phyloP scores from a whole-genome alignment of 306 rosid genomes.

The Trifolium subterraneum region DNA sequence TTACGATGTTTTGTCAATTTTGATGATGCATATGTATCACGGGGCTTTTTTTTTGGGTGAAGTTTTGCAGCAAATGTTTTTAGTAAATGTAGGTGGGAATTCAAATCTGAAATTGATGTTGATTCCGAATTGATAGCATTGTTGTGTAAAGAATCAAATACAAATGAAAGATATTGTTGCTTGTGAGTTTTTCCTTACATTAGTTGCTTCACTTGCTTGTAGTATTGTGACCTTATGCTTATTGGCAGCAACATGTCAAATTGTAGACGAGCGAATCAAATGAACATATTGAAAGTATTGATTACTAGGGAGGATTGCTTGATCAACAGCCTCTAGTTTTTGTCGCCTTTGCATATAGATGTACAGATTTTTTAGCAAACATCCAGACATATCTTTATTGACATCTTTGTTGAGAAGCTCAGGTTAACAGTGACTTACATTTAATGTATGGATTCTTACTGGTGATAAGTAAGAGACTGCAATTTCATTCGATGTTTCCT shows the following conservation, averaged over 20 bases:
- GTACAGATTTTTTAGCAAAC: constrained; percentile 88
- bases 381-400: constrained; percentile 61
- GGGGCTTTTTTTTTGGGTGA: constrained; percentile 23
- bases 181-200: constrained; percentile 84
- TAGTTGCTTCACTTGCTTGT: constrained; percentile 93
- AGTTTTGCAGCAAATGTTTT: constrained; percentile 43
- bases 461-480: no score
- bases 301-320: constrained; percentile 94
- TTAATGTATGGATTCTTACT: no score
- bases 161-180: constrained; percentile 69
- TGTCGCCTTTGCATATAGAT: constrained; percentile 90
- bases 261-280: constrained; percentile 50
- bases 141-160: constrained; percentile 54
- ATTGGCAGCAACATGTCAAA: constrained; percentile 46
- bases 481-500: no score
- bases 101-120: constrained; percentile 66
- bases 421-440: constrained; percentile 68
- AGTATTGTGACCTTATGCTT: constrained; percentile 84
- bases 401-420: constrained; percentile 83
- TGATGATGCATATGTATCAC: not conserved
- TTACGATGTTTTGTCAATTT: no score
- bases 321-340: constrained; percentile 94
- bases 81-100: constrained; percentile 66
- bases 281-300: constrained; percentile 50
- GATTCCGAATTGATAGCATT: constrained; percentile 64